Evolutionary conservation across 2,329 filamentous ascomycete genomes (phyloP), one percentile per base, ranked within the genome.

Genomic region (Diatrype stigma): DNA sequence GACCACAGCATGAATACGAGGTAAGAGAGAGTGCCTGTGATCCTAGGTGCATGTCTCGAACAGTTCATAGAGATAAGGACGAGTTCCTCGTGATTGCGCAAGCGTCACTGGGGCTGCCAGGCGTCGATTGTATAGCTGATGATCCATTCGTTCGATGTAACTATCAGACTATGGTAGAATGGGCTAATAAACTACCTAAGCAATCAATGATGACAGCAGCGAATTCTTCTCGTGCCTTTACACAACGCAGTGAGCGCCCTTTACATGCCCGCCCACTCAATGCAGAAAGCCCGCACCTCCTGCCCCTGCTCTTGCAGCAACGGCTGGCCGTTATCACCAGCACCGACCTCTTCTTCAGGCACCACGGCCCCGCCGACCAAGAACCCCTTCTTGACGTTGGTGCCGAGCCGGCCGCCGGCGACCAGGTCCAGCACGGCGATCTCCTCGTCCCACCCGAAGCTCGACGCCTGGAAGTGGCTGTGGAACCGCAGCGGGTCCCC

Each of bases 401-500:
- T 97, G 0, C 92, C 94, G 56, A 99, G 70, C 59, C 94, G 80
- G 5, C 94, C 94, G 7, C 90, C 91, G 19, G 85, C 87, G 16
- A 97, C 86, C 14, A 99, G 74, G 58, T 96, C 89, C 59, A 96
- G 79, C 63, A 97, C 75, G 35, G 88, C 81, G 51, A 99, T 86
- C 60, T 91, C 84, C 62, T 96, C 83, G 54, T 96, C 85, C 90
- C 91, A 97, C n/a, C 78, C 84, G 60, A 88, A 83, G 30, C 88
- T 84, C n/a, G 86, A 87, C 7, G 87, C 89, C 61, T 96, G 80
- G 67, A 96, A 97, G 68, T 99, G 94, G 44, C 90, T 94, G 70
- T 99, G 94, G 67, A 95, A 99, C 11, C 94, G 86, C 47, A 99
- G 76, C 1, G 94, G 91, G 67, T 99, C 94, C 44, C 94, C 94